These are phyloP conservation scores for Alternaria gansuensis DNA, from an alignment of 2,329 filamentous ascomycete genomes.

Conservation along the genomic window DNA sequence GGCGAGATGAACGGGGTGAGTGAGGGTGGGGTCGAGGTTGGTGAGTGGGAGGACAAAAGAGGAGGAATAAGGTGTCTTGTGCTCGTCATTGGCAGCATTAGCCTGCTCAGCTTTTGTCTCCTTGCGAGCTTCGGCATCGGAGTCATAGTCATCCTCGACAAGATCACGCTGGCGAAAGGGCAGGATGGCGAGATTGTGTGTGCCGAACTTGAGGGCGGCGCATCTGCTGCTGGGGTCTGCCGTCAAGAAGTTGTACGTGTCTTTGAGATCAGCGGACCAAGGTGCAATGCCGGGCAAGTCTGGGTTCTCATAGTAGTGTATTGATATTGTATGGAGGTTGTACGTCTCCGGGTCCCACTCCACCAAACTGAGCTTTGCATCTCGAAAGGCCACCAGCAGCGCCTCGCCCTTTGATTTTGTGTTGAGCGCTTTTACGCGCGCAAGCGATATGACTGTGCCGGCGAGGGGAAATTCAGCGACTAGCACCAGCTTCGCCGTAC, in stretches of 20 bases:
- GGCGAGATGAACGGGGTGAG: slow-evolving; percentile 88
- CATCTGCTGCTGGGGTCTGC: slow-evolving; percentile 93
- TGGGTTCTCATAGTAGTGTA: slow-evolving; percentile 98
- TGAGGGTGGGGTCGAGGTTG: slow-evolving; percentile 83
- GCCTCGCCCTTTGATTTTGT: slow-evolving; percentile 84
- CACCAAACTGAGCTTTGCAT: slow-evolving; percentile 90
- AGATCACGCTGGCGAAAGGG: slow-evolving; percentile 89
- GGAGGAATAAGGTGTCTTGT: slow-evolving; percentile 77
- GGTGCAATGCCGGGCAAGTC: slow-evolving; percentile 79
- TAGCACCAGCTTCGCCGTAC: slow-evolving; percentile 80
- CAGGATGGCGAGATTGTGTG: slow-evolving; percentile 87
- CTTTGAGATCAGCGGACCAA: slow-evolving; percentile 78
- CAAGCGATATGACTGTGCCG: slow-evolving; percentile 84
- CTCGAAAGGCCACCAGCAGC: slow-evolving; percentile 82
- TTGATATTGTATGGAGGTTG: slow-evolving; percentile 85
- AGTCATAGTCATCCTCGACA: slow-evolving; percentile 90
- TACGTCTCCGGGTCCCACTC: slow-evolving; percentile 90
- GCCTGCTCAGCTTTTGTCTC: slow-evolving; percentile 45
- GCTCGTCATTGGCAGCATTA: slow-evolving; percentile 50
- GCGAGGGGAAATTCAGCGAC: slow-evolving; percentile 84
- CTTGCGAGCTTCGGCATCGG: slow-evolving; percentile 72
- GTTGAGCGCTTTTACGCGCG: slow-evolving; percentile 74
- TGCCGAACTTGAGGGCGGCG: slow-evolving; percentile 91
- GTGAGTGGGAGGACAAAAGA: slow-evolving; percentile 94
- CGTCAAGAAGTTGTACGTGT: slow-evolving; percentile 81